phyloP scores from a whole-genome alignment of 805 yeast species.

The Metschnikowia chrysomelidarum region DNA sequence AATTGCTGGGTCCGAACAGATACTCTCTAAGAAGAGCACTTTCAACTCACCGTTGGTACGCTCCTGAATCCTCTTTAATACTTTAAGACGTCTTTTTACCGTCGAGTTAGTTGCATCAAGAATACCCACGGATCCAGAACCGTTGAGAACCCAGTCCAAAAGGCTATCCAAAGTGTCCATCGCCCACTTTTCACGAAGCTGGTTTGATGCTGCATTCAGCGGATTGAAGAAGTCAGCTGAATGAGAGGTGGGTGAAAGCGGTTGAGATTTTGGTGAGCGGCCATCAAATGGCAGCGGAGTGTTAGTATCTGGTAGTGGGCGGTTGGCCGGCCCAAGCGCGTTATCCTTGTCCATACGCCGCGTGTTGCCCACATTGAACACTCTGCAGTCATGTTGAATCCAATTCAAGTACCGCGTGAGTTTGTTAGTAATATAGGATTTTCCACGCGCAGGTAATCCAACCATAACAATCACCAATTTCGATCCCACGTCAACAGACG shows the following conservation, averaged over 20 bases:
- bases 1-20: constrained; percentile 76
- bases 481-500: constrained; percentile 65
- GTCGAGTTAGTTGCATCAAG: constrained; percentile 85
- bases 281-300: constrained; percentile 32
- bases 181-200: constrained; percentile 91
- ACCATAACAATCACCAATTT: constrained; percentile 91
- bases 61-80: constrained; percentile 54
- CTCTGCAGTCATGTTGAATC: constrained; percentile 87
- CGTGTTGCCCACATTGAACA: constrained; percentile 95
- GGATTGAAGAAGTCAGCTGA: constrained; percentile 87
- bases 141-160: constrained; percentile 74
- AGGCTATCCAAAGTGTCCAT: constrained; percentile 86
- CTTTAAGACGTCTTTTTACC: constrained; percentile 56
- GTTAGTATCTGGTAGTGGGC: constrained; percentile 50
- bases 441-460: constrained; percentile 94
- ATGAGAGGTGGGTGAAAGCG: constrained; percentile 42
- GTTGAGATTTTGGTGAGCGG: constrained; percentile 14
- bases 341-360: constrained; percentile 62
- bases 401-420: constrained; percentile 87
- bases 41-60: constrained; percentile 62
- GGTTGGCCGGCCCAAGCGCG: constrained; percentile 64
- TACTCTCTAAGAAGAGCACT: constrained; percentile 80
- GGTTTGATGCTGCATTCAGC: constrained; percentile 59
- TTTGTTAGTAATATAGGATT: constrained; percentile 89
- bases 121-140: constrained; percentile 89